Evolutionary conservation across 768 basidiomycete species (phyloP).

Genomic region (Mycena olivaceomarginata): DNA sequence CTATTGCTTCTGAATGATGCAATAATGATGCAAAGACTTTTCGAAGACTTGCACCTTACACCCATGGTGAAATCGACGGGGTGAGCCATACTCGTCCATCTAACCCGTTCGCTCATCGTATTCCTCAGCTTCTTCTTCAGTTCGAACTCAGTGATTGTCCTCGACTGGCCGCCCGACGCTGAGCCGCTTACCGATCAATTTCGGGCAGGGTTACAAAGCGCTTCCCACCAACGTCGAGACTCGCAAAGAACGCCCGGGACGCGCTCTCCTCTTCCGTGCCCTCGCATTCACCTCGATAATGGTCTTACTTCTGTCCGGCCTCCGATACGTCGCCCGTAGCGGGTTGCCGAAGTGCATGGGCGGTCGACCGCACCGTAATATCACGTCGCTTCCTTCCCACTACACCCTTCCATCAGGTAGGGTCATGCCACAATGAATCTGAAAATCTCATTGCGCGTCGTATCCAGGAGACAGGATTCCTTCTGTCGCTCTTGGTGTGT

Average conservation of each 20-base stretch:
- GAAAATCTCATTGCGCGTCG: neutral
- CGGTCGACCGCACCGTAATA: slow-evolving; percentile 15
- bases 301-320: slow-evolving; percentile 19
- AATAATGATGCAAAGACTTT: neutral
- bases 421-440: neutral
- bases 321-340: slow-evolving; percentile 31
- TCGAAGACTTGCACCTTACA: no score
- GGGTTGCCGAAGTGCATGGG: slow-evolving; percentile 15
- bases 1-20: no score
- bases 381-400: slow-evolving; percentile 62
- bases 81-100: no score
- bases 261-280: slow-evolving; percentile 10
- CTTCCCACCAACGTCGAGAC: slow-evolving; percentile 29
- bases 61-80: no score
- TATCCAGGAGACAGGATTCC: slow-evolving; percentile 76
- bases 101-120: no score
- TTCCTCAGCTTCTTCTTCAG: no score
- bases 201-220: slow-evolving; percentile 21
- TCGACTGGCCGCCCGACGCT: no score
- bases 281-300: slow-evolving; percentile 8
- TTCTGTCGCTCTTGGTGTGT: slow-evolving; percentile 76
- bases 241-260: slow-evolving; percentile 11
- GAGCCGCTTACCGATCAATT: slow-evolving; percentile 8
- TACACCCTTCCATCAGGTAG: slow-evolving; percentile 72
- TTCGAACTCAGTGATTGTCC: no score